Evolutionary conservation across 306 rosid species (phyloP).

Genomic region (Cicer chorassanicum): DNA sequence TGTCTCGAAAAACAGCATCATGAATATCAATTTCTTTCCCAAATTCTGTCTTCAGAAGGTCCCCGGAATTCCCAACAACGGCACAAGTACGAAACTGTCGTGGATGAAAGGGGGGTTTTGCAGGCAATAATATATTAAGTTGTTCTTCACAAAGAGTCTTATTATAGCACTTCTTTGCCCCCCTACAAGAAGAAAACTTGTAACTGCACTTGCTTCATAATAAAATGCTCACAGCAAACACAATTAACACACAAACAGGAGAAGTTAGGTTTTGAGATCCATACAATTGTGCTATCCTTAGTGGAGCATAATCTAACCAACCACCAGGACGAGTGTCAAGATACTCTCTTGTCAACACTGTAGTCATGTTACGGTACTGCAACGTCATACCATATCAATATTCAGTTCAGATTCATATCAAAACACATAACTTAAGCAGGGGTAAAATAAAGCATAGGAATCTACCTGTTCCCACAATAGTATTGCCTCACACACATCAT

Average conservation of each 20-base stretch:
- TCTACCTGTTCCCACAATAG: constrained; percentile 95
- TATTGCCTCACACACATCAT: constrained; percentile 82
- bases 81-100: constrained; percentile 83
- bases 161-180: constrained; percentile 75
- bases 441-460: constrained; percentile 27
- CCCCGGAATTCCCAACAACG: constrained; percentile 98
- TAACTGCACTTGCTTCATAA: constrained; percentile 32
- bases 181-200: constrained; percentile 55
- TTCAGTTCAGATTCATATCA: constrained; percentile 41
- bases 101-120: constrained; percentile 90
- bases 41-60: constrained; percentile 82
- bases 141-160: constrained; percentile 87
- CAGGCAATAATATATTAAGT: constrained; percentile 81
- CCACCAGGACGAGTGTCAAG: constrained; percentile 87
- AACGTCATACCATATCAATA: constrained; percentile 50
- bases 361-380: constrained; percentile 98
- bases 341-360: constrained; percentile 93
- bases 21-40: constrained; percentile 91
- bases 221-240: constrained; percentile 4
- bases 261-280: constrained; percentile 35
- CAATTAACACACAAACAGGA: constrained; percentile 31
- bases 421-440: constrained; percentile 21
- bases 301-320: constrained; percentile 87
- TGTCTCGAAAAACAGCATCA: constrained; percentile 92
- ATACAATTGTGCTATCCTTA: constrained; percentile 93